These are phyloP conservation scores for Saccharomycopsis microspora DNA, from an alignment of 805 yeast genomes.

Conservation along the genomic window DNA sequence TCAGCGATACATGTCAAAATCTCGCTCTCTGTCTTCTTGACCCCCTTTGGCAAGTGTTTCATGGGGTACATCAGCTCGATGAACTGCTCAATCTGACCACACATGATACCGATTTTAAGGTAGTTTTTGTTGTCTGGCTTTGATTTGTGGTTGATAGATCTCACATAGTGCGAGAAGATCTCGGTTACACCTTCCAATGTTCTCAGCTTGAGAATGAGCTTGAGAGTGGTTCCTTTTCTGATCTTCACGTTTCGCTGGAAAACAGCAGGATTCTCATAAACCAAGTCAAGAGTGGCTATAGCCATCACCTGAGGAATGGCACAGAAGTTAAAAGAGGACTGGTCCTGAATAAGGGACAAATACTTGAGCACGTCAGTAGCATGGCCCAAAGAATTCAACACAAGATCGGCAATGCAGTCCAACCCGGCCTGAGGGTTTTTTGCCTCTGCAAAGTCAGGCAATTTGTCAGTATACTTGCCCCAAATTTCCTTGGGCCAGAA, in stretches of 20 bases:
- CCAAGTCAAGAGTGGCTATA: slow-evolving; percentile 80
- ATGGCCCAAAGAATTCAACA: slow-evolving; percentile 67
- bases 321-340: slow-evolving; percentile 80
- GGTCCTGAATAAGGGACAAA: slow-evolving; percentile 67
- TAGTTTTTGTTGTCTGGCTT: slow-evolving; percentile 79
- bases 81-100: slow-evolving; percentile 84
- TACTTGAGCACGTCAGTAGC: slow-evolving; percentile 67
- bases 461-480: slow-evolving; percentile 60
- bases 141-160: slow-evolving; percentile 68
- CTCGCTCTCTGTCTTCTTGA: slow-evolving; percentile 25
- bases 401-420: slow-evolving; percentile 71
- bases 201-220: slow-evolving; percentile 61
- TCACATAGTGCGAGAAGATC: slow-evolving; percentile 66
- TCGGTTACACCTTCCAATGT: slow-evolving; percentile 64
- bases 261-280: slow-evolving; percentile 70
- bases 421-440: slow-evolving; percentile 44
- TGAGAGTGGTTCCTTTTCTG: slow-evolving; percentile 79
- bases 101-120: slow-evolving; percentile 67
- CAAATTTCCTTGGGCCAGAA: slow-evolving; percentile 96
- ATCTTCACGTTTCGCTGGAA: slow-evolving; percentile 71
- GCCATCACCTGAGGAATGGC: slow-evolving; percentile 99
- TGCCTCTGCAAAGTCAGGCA: slow-evolving; percentile 47
- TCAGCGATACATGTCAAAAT: slow-evolving; percentile 29
- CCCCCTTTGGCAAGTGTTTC: slow-evolving; percentile 35
- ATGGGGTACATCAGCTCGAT: slow-evolving; percentile 67